phyloP scores from a whole-genome alignment of 208 protist genomes.

The Phytomonas francai region DNA sequence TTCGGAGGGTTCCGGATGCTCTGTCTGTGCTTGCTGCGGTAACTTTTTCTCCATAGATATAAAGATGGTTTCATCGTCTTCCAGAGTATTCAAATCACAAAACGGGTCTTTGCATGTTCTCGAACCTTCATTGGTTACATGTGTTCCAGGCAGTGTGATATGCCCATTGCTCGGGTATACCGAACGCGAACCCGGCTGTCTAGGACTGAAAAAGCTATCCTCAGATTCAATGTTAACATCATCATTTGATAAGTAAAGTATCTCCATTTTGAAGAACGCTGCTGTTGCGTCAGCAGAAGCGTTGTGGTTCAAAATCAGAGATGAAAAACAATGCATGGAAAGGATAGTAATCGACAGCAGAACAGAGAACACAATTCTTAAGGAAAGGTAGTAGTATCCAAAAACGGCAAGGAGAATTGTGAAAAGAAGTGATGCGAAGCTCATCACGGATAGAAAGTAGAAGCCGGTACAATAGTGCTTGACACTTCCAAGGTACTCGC shows the following conservation, averaged over 20 bases:
- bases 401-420: constrained; percentile 35
- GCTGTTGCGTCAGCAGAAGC: constrained; percentile 34
- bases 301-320: constrained; percentile 59
- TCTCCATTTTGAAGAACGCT: constrained; percentile 32
- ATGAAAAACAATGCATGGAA: constrained; percentile 13
- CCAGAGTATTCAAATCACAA: not conserved
- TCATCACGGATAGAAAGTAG: constrained; percentile 7
- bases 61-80: not conserved
- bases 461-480: constrained; percentile 14
- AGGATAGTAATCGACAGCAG: constrained; percentile 26
- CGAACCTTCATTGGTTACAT: not conserved
- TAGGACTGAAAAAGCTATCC: not conserved
- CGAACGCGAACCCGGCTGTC: not conserved
- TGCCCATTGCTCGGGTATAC: not conserved
- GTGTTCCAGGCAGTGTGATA: not conserved
- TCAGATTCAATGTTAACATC: not conserved
- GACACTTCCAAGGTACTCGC: constrained; percentile 31
- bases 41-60: not conserved
- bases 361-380: constrained; percentile 23
- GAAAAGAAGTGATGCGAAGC: constrained; percentile 22
- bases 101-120: not conserved
- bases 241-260: not conserved
- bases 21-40: not conserved
- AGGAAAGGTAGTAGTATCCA: constrained; percentile 11
- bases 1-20: not conserved